phyloP scores from a whole-genome alignment of 805 yeast genomes.

The Wickerhamomyces sydowiorum region DNA sequence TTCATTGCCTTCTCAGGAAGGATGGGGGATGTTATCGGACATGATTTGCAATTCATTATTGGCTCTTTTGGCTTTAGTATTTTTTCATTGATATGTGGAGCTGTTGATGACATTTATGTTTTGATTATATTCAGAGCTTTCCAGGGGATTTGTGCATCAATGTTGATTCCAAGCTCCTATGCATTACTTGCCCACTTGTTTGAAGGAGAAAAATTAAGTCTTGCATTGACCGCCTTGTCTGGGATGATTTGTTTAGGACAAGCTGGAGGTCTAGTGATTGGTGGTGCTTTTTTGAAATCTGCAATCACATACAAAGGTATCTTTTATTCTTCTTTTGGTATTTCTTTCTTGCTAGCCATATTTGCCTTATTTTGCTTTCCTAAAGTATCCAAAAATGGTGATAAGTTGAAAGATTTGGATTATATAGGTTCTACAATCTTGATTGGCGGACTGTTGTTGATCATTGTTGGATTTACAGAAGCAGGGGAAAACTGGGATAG shows the following conservation, averaged over 20 bases:
- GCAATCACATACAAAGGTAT: conserved; percentile 33
- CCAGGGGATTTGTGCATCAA: conserved; percentile 39
- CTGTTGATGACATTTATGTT: conserved; percentile 28
- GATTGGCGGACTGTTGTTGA: conserved; percentile 29
- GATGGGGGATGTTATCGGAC: conserved; percentile 36
- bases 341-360: conserved; percentile 15
- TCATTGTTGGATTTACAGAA: conserved; percentile 39
- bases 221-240: conserved; percentile 25
- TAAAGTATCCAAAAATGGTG: conserved; percentile 19
- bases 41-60: conserved; percentile 23
- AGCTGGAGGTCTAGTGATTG: conserved; percentile 36
- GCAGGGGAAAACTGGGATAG: conserved; percentile 38
- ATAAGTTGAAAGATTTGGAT: conserved; percentile 26
- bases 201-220: background rate
- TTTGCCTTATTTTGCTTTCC: conserved; percentile 23
- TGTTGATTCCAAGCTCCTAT: conserved; percentile 27
- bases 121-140: conserved; percentile 38
- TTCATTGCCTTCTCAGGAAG: conserved; percentile 39
- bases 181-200: too few species aligned
- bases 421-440: conserved; percentile 28
- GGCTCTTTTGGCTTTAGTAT: conserved; percentile 22
- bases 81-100: conserved; percentile 29
- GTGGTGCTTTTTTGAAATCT: conserved; percentile 38
- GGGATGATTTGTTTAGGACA: too few species aligned
- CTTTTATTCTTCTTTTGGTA: conserved; percentile 33